Evolutionary conservation across 202 grass and related monocot genomes (phyloP), one percentile per base, ranked within the genome.

Genomic region (Miscanthus sacchariflorus): DNA sequence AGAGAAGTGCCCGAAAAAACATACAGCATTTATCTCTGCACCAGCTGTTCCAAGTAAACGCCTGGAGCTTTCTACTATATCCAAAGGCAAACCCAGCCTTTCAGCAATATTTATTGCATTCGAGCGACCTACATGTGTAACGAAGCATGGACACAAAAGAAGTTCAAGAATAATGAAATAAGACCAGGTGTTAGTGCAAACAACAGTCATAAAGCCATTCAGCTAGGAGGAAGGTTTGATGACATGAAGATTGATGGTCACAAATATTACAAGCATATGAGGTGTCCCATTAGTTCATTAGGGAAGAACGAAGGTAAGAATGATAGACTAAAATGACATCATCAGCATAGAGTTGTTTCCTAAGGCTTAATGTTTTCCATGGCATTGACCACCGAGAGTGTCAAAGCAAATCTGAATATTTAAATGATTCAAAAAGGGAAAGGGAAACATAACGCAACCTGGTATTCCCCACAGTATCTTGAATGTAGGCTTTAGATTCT

Each of bases 401-500:
- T 18, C 17, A 63, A 77, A 81, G 67, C 76, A 91, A 88, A 76
- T 77, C 69, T 43, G 25, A 46, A 43, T 19, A 71, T 65, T 76
- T 36, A 46, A 19, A 68, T 65, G 45, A 74, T 49, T 69, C 9
- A 74, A 69, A 68, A 56, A 82, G 39, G 28, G 11, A 86, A 76
- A 24, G 66, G 4, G 9, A 68, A 36, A 85, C 19, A 71, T 67
- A 85, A 81, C 78, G 12, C 28, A 80, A 95, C 93, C 93, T 95
- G 91, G 93, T 76, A 95, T 88, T 90, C 93, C 93, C 93, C 93
- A 95, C 9, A 93, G 91, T 82, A 95, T 95, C 91, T 89, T 93
- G 79, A 88, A 95, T 86, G 91, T 95, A 65, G 93, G 93, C 80
- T 91, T 95, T 81, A 95, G 81, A 83, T 92, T 95, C 70, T 86